phyloP scores from a whole-genome alignment of 1,139 yeast species.

The Dujonia santamariae region DNA sequence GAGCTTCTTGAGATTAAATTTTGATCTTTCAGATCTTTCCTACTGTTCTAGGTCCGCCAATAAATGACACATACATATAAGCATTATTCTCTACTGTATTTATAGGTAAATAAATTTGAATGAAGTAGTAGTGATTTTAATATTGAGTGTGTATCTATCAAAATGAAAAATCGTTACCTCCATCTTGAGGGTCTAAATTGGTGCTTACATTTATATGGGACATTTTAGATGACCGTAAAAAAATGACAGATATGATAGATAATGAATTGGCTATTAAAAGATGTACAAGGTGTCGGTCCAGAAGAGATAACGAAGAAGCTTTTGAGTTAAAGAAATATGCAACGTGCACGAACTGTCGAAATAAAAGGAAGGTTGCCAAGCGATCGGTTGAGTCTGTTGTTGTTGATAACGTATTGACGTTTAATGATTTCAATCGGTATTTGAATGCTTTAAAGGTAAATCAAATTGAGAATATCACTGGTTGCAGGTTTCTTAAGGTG shows the following conservation, averaged over 20 bases:
- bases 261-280: no score
- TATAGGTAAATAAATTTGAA: no score
- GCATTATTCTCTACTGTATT: no score
- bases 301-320: constrained; percentile 24
- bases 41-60: no score
- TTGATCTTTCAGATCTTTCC: no score
- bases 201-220: no score
- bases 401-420: neutral
- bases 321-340: constrained; percentile 30
- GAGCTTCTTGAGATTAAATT: no score
- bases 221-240: neutral
- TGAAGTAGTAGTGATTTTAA: no score
- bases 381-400: neutral
- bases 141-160: no score
- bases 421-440: constrained; percentile 1
- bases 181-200: no score
- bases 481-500: constrained; percentile 19
- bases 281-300: constrained; percentile 40
- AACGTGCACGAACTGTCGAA: constrained; percentile 35
- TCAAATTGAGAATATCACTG: constrained; percentile 27
- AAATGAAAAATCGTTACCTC: no score
- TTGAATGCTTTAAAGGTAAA: constrained; percentile 24
- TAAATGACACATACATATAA: no score
- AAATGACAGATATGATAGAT: constrained; percentile 1
- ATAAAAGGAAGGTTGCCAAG: constrained; percentile 28